Evolutionary conservation across 257 asterid genomes (phyloP).

Genomic region (Solanum lycopersicoides): DNA sequence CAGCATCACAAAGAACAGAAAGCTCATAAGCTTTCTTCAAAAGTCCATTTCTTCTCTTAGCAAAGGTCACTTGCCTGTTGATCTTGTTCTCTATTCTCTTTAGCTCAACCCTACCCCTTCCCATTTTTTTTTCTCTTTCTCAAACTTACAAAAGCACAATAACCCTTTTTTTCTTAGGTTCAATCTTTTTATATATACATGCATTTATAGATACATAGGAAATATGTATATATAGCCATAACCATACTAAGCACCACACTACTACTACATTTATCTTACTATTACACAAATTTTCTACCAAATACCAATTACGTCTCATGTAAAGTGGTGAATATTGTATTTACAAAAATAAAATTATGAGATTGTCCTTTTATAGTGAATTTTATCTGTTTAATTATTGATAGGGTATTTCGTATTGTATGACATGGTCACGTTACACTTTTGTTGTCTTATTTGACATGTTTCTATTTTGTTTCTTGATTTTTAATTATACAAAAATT

Average conservation of each 20-base stretch:
- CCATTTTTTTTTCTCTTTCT: background rate
- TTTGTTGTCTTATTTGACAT: background rate
- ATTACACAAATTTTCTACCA: background rate
- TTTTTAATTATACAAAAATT: no score
- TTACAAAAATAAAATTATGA: background rate
- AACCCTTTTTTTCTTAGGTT: background rate
- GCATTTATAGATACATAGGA: constrained; percentile 4
- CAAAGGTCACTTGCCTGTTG: constrained; percentile 6
- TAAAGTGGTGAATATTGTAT: background rate
- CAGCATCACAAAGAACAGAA: constrained; percentile 13
- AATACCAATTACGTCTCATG: background rate
- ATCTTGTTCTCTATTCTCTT: constrained; percentile 14
- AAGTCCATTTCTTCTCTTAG: constrained; percentile 12
- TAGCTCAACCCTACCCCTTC: constrained; percentile 12
- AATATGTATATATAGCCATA: constrained; percentile 18
- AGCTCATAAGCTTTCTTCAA: constrained; percentile 10
- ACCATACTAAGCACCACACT: background rate
- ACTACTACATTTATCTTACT: background rate
- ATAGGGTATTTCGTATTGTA: background rate
- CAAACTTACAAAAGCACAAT: background rate
- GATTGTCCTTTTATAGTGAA: background rate
- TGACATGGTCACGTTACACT: background rate
- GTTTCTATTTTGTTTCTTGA: background rate
- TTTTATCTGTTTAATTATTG: background rate
- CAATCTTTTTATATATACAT: constrained; percentile 11